These are phyloP conservation scores for Flaveria sonorensis DNA, from an alignment of 129 eudicot species.

Conservation along the genomic window DNA sequence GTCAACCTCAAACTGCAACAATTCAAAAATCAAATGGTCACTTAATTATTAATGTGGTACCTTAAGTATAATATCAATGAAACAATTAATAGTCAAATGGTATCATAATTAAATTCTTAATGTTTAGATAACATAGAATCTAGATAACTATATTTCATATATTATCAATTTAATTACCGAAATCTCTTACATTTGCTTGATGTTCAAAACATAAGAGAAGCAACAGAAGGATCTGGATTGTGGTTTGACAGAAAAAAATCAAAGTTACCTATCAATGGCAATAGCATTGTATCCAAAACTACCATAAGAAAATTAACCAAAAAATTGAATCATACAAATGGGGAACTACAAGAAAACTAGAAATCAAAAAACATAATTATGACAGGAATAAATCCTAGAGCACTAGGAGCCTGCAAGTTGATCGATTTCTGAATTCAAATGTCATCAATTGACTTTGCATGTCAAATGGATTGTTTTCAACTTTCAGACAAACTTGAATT, in stretches of 20 bases:
- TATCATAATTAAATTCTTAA: not conserved
- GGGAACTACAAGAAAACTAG: not conserved
- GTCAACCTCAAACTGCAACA: conserved; percentile 26
- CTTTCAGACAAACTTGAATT: not conserved
- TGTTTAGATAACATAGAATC: not conserved
- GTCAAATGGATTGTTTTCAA: not conserved
- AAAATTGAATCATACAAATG: too few relatives aligned
- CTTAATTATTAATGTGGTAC: not conserved
- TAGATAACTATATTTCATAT: not conserved
- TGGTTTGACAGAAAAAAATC: not conserved
- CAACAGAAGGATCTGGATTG: not conserved
- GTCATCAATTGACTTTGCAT: not conserved
- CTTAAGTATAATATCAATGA: not conserved
- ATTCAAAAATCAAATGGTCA: conserved; percentile 18
- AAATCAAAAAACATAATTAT: not conserved
- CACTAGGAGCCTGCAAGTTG: not conserved
- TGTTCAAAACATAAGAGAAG: not conserved
- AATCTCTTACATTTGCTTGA: not conserved
- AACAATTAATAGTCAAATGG: not conserved
- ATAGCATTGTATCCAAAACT: too few relatives aligned
- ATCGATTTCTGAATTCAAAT: not conserved
- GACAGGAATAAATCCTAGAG: not conserved
- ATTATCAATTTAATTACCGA: not conserved
- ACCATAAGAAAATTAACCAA: too few relatives aligned
- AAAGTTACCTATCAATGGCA: not conserved